These are phyloP conservation scores for Plasmodium falciparum DNA, from an alignment of 169 alveolate species.

Conservation along the genomic window DNA sequence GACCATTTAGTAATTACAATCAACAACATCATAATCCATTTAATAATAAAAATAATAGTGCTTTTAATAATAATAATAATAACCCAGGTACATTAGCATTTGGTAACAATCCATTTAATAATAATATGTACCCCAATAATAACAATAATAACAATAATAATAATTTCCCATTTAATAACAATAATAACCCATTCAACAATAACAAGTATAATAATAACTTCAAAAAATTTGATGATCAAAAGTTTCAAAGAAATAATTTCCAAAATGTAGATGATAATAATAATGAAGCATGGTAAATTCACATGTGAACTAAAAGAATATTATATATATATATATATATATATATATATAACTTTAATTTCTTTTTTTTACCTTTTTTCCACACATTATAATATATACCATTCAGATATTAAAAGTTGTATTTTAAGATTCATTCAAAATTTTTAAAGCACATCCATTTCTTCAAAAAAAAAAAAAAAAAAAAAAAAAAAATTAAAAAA, in stretches of 20 bases:
- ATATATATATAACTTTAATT: too few species aligned
- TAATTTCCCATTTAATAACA: slow-evolving; percentile 5
- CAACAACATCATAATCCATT: slow-evolving; percentile 7
- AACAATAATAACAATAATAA: slow-evolving; percentile 7
- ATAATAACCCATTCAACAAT: slow-evolving; percentile 21
- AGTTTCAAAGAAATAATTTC: slow-evolving; percentile 31
- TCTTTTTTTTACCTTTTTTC: too few species aligned
- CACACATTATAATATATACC: neutral
- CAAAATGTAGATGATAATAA: slow-evolving; percentile 38
- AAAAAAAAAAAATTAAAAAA: neutral
- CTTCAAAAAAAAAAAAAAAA: neutral
- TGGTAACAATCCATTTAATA: slow-evolving; percentile 24
- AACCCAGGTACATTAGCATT: slow-evolving; percentile 13
- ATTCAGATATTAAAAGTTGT: neutral
- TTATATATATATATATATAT: too few species aligned
- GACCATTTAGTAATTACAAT: slow-evolving; percentile 1
- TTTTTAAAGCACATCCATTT: neutral
- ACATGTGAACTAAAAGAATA: neutral
- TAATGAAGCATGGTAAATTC: slow-evolving; percentile 28
- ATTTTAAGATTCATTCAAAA: neutral
- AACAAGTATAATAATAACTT: slow-evolving; percentile 44
- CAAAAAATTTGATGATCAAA: slow-evolving; percentile 36
- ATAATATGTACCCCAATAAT: slow-evolving; percentile 30
- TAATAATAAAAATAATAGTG: slow-evolving; percentile 3
- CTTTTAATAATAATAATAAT: slow-evolving; percentile 22